phyloP scores from a whole-genome alignment of 352 stramenopile genomes.

The Phytophthora cajani region DNA sequence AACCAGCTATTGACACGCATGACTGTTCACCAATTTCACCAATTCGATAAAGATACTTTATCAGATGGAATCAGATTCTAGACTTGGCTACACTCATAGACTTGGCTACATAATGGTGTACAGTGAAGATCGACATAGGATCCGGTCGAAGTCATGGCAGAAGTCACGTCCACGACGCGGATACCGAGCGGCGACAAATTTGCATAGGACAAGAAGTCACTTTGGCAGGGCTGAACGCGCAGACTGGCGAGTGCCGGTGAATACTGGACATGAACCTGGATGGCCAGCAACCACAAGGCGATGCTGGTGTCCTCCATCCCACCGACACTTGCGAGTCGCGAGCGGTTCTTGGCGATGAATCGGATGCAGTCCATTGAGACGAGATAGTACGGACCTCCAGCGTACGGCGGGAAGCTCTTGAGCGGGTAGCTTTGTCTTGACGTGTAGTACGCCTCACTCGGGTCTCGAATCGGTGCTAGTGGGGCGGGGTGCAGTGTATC shows the following conservation, averaged over 20 bases:
- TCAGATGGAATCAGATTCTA: constrained; percentile 1
- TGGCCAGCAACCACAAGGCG: constrained; percentile 55
- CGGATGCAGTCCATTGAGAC: constrained; percentile 53
- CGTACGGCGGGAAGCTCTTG: constrained; percentile 38
- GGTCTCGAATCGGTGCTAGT: constrained; percentile 43
- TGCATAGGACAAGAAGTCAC: constrained; percentile 12
- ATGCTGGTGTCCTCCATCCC: constrained; percentile 64
- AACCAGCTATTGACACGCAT: constrained; percentile 2
- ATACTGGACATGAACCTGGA: constrained; percentile 49
- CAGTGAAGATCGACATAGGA: background rate
- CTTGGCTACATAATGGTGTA: too few species aligned
- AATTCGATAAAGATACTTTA: constrained; percentile 6
- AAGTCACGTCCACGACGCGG: constrained; percentile 2
- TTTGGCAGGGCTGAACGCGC: background rate
- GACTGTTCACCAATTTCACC: background rate
- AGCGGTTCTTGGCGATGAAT: constrained; percentile 47
- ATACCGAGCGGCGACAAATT: constrained; percentile 18
- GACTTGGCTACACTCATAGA: background rate
- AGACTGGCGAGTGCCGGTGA: constrained; percentile 8
- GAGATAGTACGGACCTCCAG: constrained; percentile 47
- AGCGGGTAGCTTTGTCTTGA: constrained; percentile 19
- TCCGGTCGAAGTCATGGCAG: constrained; percentile 5
- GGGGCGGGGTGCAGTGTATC: background rate
- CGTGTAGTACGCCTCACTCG: constrained; percentile 14
- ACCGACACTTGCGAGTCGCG: constrained; percentile 33